Evolutionary conservation across 139 green algal species (phyloP).

Genomic region (Edaphochlamys debaryana): DNA sequence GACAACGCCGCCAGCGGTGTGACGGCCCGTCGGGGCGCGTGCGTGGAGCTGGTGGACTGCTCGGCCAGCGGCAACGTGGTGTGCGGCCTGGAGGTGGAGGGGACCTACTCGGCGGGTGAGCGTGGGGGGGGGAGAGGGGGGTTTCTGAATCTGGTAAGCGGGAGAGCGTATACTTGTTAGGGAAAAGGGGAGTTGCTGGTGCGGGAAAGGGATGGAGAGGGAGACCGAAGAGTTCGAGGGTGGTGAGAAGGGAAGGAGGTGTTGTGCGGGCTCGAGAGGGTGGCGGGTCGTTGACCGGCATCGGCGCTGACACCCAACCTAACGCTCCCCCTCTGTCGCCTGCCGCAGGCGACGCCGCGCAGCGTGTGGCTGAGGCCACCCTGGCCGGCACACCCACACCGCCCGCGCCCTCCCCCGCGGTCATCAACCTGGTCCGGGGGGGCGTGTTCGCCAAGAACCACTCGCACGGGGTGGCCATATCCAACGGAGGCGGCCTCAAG

Average conservation of each 20-base stretch:
- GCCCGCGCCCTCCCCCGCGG: neutral
- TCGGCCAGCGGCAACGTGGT: neutral
- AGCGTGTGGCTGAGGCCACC: neutral
- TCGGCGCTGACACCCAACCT: no score
- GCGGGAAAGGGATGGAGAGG: no score
- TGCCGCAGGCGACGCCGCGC: neutral
- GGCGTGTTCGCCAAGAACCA: slow-evolving; percentile 5
- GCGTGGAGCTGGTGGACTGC: slow-evolving; percentile 13
- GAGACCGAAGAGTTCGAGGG: no score
- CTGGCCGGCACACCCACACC: neutral
- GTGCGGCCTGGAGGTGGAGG: slow-evolving; percentile 5
- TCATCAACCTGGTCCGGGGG: neutral
- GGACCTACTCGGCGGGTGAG: neutral
- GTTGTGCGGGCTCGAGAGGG: no score
- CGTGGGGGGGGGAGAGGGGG: no score
- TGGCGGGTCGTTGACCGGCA: no score
- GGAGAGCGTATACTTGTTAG: no score
- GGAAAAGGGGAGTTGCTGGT: no score
- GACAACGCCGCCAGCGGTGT: slow-evolving; percentile 5
- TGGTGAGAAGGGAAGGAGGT: no score
- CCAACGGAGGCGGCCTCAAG: neutral
- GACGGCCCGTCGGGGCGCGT: neutral
- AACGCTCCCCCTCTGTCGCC: no score
- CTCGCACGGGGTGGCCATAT: neutral
- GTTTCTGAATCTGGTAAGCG: no score